These are phyloP conservation scores for Collybia mongolica DNA, from an alignment of 768 basidiomycete genomes.

Conservation along the genomic window DNA sequence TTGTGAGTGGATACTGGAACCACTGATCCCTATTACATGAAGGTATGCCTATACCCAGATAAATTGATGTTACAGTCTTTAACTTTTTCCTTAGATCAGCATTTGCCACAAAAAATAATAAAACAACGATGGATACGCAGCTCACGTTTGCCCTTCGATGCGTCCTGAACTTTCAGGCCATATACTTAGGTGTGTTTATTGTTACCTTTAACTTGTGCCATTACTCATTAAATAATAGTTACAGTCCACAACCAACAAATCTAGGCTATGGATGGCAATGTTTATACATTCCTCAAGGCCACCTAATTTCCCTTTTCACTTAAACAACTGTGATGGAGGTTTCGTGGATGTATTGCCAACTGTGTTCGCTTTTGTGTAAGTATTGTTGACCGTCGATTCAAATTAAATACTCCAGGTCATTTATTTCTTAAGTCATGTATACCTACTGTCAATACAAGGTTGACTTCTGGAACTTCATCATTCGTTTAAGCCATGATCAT, in stretches of 20 bases:
- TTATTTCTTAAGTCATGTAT: neutral
- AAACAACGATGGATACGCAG: too few species aligned
- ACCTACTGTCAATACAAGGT: conserved; percentile 9
- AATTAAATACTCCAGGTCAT: conserved; percentile 20
- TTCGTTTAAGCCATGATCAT: too few species aligned
- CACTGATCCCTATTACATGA: too few species aligned
- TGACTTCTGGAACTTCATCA: neutral
- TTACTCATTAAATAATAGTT: too few species aligned
- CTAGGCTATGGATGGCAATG: neutral
- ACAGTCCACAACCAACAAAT: too few species aligned
- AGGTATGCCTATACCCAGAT: too few species aligned
- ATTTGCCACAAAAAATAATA: neutral
- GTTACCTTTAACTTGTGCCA: too few species aligned
- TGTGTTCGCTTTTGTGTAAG: too few species aligned
- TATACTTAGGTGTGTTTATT: neutral
- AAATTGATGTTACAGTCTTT: neutral
- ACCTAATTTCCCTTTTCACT: too few species aligned
- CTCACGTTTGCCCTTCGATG: neutral
- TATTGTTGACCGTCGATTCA: conserved; percentile 2
- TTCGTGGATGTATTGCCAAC: too few species aligned
- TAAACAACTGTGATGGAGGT: too few species aligned
- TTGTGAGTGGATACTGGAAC: too few species aligned
- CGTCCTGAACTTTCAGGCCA: neutral
- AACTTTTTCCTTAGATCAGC: neutral
- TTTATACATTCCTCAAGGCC: neutral